Evolutionary conservation across 2,329 filamentous ascomycete species (phyloP).

Genomic region (Talaromyces rugulosus): DNA sequence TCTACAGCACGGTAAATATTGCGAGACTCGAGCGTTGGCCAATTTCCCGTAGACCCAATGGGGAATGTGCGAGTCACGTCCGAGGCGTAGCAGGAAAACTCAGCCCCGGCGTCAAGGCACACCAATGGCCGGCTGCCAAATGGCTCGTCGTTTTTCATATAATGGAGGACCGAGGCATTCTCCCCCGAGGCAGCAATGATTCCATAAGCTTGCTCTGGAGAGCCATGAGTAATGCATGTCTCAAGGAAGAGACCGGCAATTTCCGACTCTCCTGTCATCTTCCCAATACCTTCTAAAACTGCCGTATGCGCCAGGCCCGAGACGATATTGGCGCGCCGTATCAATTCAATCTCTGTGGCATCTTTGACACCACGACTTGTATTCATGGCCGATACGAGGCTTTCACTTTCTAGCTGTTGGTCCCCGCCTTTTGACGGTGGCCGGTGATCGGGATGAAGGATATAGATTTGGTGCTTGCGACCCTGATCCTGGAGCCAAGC

Average conservation of each 20-base stretch:
- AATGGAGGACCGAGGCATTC: conserved; percentile 82
- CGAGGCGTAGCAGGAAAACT: conserved; percentile 69
- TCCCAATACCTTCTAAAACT: conserved; percentile 58
- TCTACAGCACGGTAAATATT: conserved; percentile 80
- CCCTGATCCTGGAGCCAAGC: conserved; percentile 28
- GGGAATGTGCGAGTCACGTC: conserved; percentile 84
- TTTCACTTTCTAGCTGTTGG: conserved; percentile 23
- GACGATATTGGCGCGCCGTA: conserved; percentile 67
- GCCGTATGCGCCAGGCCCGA: conserved; percentile 63
- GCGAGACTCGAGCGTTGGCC: conserved; percentile 59
- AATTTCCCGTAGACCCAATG: conserved; percentile 55
- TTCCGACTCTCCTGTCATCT: conserved; percentile 72
- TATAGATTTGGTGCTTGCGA: conserved; percentile 27
- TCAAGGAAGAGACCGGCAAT: conserved; percentile 78
- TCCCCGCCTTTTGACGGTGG: conserved; percentile 21
- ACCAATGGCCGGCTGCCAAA: conserved; percentile 70
- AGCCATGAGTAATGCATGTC: conserved; percentile 68
- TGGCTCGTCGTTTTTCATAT: conserved; percentile 71
- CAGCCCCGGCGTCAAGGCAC: conserved; percentile 77
- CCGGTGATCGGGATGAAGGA: conserved; percentile 34
- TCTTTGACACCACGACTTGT: conserved; percentile 68
- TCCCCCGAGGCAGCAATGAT: conserved; percentile 79
- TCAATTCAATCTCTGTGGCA: conserved; percentile 68
- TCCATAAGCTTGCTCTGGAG: conserved; percentile 80
- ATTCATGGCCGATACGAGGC: conserved; percentile 56